Evolutionary conservation across 306 rosid genomes (phyloP).

Genomic region (Bauhinia variegata): DNA sequence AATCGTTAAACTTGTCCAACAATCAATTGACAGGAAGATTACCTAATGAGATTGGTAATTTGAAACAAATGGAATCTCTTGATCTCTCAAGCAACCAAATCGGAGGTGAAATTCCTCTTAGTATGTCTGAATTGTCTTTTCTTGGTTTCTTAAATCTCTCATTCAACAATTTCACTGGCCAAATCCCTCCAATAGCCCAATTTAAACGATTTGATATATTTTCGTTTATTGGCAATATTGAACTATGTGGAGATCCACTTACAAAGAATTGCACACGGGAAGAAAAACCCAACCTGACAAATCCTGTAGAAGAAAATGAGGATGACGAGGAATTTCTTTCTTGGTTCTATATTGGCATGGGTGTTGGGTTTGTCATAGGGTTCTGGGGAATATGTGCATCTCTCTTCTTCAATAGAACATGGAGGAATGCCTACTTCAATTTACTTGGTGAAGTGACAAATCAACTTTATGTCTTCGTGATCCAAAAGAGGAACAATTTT

Average conservation of each 20-base stretch:
- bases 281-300: background rate
- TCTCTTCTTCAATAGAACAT: conserved; percentile 10
- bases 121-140: conserved; percentile 25
- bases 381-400: conserved; percentile 25
- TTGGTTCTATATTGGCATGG: conserved; percentile 26
- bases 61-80: conserved; percentile 29
- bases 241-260: conserved; percentile 39
- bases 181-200: conserved; percentile 38
- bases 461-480: background rate
- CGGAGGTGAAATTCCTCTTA: conserved; percentile 34
- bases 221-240: conserved; percentile 1
- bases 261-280: background rate
- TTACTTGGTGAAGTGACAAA: background rate
- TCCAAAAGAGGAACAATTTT: background rate
- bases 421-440: conserved; percentile 29
- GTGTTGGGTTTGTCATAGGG: conserved; percentile 27
- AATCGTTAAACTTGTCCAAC: conserved; percentile 36
- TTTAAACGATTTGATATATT: conserved; percentile 22
- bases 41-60: conserved; percentile 28
- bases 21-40: conserved; percentile 39
- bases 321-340: background rate
- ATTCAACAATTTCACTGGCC: conserved; percentile 37
- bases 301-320: background rate
- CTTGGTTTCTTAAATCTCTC: conserved; percentile 36
- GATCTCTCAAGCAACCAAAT: conserved; percentile 38